Conservation (phyloP, 345 rosid genomes). For the Boechera stricta region DNA sequence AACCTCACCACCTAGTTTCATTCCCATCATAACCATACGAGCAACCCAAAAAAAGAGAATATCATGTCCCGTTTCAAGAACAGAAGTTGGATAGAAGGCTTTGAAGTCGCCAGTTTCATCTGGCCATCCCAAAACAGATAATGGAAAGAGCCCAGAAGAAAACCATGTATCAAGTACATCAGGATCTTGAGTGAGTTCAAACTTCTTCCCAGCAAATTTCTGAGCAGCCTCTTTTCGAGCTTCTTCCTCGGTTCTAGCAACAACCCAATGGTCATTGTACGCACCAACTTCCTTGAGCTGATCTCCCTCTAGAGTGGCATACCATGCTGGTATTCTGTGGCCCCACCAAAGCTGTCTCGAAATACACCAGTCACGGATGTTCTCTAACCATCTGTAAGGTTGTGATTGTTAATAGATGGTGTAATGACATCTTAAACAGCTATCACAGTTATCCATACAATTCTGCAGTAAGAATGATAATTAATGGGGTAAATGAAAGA, state of each 20-base stretch:
- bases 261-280: constrained; percentile 88
- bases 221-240: constrained; percentile 63
- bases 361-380: constrained; percentile 94
- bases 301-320: constrained; percentile 80
- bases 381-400: constrained; percentile 89
- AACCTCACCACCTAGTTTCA: constrained; percentile 82
- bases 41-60: constrained; percentile 98
- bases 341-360: constrained; percentile 99
- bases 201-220: constrained; percentile 72
- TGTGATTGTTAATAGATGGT: constrained; percentile 31
- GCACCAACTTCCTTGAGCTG: constrained; percentile 72
- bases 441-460: not conserved
- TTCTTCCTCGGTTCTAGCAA: constrained; percentile 74
- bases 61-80: constrained; percentile 97
- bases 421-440: constrained; percentile 2
- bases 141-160: constrained; percentile 90
- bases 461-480: constrained; percentile 11
- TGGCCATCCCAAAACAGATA: constrained; percentile 93
- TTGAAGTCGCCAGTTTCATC: constrained; percentile 87
- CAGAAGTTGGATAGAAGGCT: constrained; percentile 89
- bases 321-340: constrained; percentile 95
- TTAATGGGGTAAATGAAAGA: constrained; percentile 2
- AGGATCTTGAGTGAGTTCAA: constrained; percentile 79
- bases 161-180: constrained; percentile 99
- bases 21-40: constrained; percentile 96